Base-by-base conservation (phyloP, 768 basidiomycete genomes). In the Pulveroboletus sp. region DNA sequence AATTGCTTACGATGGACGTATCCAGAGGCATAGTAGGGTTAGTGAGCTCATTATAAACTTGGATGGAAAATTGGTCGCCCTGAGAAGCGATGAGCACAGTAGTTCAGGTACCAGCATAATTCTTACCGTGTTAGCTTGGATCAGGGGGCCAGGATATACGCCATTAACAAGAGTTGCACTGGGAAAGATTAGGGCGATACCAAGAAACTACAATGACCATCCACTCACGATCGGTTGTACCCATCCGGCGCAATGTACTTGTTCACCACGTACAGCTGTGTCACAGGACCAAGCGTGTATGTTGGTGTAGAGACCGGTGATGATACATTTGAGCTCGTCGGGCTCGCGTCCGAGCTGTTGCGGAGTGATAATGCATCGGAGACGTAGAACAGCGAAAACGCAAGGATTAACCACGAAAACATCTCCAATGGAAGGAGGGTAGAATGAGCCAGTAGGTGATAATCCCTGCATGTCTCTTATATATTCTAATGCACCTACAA, bases 191-290 rank as follows among this genome's bases (percentile, higher is more conserved):
- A 47, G 38, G 5, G 40, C 7, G 5, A 5, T 10, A 19, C 32
- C 3, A 23, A 29, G 31, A 51, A 20, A 9, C 5, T 13, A 34
- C 6, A 27, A 38, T 24, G 0, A 23, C 33, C 10, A 19, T 12
- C 17, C 10, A 56, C 56, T 50, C 19, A 75, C 73, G 70, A 69
- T 51, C 65, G 49, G 69, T 52, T 64, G 50, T 69, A 79, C 33
- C 79, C 77, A 65, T 80, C 80, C 4, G 80, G 79, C 6, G 73
- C 53, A 31, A 79, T 70, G 29, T 51, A 24, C 10, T 54, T 51
- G 52, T 78, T 79, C 4, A 58, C 63, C 31, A 80, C 63, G 37
- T 55, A 45, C 16, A 75, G 49, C 25, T 65, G 50, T 14, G 34
- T 43, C 16, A 50, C 51, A 27, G 67, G 53, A 27, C 65, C 64